These are phyloP conservation scores for Candida freyschussii DNA, from an alignment of 1,139 yeast species.

Conservation along the genomic window DNA sequence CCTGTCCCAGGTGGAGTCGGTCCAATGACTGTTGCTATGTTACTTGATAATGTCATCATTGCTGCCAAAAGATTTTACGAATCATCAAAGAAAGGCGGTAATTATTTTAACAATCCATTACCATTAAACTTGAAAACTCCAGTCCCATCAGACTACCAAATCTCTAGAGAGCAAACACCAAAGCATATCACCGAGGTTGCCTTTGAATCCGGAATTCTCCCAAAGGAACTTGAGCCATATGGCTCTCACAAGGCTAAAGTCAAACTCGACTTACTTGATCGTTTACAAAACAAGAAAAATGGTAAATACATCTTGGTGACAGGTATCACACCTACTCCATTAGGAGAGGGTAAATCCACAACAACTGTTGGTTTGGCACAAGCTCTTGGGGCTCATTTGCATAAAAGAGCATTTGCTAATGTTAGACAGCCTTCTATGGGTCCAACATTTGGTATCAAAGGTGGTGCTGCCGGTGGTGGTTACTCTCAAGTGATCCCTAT, in stretches of 20 bases:
- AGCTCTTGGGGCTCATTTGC: slow-evolving; percentile 72
- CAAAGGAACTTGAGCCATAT: slow-evolving; percentile 61
- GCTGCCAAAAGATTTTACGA: slow-evolving; percentile 46
- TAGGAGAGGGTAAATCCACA: slow-evolving; percentile 80
- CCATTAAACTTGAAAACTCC: slow-evolving; percentile 48
- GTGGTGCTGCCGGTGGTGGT: slow-evolving; percentile 91
- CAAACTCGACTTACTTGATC: slow-evolving; percentile 51
- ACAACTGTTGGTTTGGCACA: slow-evolving; percentile 78
- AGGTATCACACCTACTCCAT: slow-evolving; percentile 79
- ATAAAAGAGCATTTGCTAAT: slow-evolving; percentile 66
- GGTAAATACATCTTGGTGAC: slow-evolving; percentile 72
- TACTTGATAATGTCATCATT: slow-evolving; percentile 60
- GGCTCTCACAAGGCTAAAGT: slow-evolving; percentile 77
- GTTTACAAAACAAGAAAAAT: slow-evolving; percentile 55
- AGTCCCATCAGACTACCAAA: slow-evolving; percentile 73
- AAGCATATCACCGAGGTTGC: slow-evolving; percentile 62
- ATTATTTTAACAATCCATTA: slow-evolving; percentile 36
- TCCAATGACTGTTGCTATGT: slow-evolving; percentile 86
- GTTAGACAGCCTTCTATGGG: slow-evolving; percentile 88
- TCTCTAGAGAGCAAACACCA: slow-evolving; percentile 69
- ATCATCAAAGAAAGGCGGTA: slow-evolving; percentile 5
- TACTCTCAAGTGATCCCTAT: slow-evolving; percentile 81
- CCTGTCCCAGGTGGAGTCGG: slow-evolving; percentile 92
- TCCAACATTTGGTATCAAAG: slow-evolving; percentile 82
- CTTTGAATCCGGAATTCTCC: slow-evolving; percentile 56